Percentiles rank a stretch among this genome's conserved stretches.
phyloP scores from a whole-genome alignment of 345 rosid genomes.

The Gossypium raimondii region DNA sequence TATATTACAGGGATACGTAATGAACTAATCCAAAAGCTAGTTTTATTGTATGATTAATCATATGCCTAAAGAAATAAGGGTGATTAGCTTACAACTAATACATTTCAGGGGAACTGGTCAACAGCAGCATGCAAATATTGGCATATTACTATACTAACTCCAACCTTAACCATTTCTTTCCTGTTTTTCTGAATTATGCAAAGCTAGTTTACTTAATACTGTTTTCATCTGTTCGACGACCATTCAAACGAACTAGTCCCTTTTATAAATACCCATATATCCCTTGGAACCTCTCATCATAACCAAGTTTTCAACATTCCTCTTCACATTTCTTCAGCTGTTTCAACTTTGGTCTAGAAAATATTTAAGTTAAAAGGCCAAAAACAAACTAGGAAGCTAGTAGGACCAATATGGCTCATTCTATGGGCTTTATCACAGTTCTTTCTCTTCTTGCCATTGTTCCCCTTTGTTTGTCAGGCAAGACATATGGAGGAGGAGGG shows the following conservation, averaged over 20 bases:
- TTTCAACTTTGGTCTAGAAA: background rate
- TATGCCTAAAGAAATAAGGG: background rate
- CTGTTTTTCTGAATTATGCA: background rate
- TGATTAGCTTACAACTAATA: background rate
- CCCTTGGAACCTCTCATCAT: constrained; percentile 19
- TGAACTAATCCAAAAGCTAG: background rate
- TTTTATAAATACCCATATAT: constrained; percentile 32
- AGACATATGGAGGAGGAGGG: constrained; percentile 29
- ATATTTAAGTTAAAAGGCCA: constrained; percentile 6
- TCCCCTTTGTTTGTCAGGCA: constrained; percentile 40
- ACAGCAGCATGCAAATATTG: constrained; percentile 13
- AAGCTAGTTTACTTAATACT: constrained; percentile 30
- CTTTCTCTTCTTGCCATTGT: constrained; percentile 44
- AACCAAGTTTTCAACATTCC: constrained; percentile 7
- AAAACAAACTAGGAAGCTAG: background rate
- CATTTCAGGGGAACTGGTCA: background rate
- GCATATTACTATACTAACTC: constrained; percentile 33
- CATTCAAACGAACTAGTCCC: constrained; percentile 1
- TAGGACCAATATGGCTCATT: constrained; percentile 34
- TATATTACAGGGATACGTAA: no score
- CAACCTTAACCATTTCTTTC: constrained; percentile 15
- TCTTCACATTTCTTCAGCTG: constrained; percentile 7
- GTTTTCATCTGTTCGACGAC: constrained; percentile 15
- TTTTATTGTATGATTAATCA: background rate
- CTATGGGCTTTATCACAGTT: constrained; percentile 27